phyloP scores from a whole-genome alignment of 768 basidiomycete species.

The Chlorophyllum brunneum region DNA sequence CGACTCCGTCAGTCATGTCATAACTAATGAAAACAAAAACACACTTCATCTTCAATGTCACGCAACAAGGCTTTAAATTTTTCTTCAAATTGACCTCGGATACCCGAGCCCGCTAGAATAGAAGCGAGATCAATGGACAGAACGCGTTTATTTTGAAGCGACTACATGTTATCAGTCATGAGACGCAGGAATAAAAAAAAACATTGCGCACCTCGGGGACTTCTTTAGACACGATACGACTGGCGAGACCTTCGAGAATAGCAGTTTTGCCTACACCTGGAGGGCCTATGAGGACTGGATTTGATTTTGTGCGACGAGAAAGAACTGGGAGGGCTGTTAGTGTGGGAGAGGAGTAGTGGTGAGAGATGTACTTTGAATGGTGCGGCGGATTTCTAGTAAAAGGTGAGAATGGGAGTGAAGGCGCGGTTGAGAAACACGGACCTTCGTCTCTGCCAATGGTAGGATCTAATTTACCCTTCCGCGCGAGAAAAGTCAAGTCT shows the following conservation, averaged over 20 bases:
- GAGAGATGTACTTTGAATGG: slow-evolving; percentile 72
- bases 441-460: slow-evolving; percentile 89
- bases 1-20: background rate
- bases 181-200: background rate
- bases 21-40: slow-evolving; percentile 22
- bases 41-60: slow-evolving; percentile 83
- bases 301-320: slow-evolving; percentile 86
- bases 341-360: background rate
- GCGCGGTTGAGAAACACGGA: slow-evolving; percentile 18
- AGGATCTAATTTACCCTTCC: slow-evolving; percentile 83
- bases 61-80: slow-evolving; percentile 88
- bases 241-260: slow-evolving; percentile 86
- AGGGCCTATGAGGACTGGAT: slow-evolving; percentile 84
- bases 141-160: slow-evolving; percentile 83
- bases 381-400: slow-evolving; percentile 72
- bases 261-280: slow-evolving; percentile 94
- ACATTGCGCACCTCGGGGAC: slow-evolving; percentile 72
- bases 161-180: slow-evolving; percentile 36
- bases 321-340: slow-evolving; percentile 46
- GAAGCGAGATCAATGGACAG: slow-evolving; percentile 81
- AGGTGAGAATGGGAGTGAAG: background rate
- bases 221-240: slow-evolving; percentile 81
- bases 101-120: slow-evolving; percentile 86
- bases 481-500: slow-evolving; percentile 82
- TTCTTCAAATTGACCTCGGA: slow-evolving; percentile 90